A percentile compares a stretch with the other conserved stretches of the same genome.
Evolutionary conservation across 2,329 filamentous ascomycete species (phyloP).

Genomic region (Talaromyces funiculosus): DNA sequence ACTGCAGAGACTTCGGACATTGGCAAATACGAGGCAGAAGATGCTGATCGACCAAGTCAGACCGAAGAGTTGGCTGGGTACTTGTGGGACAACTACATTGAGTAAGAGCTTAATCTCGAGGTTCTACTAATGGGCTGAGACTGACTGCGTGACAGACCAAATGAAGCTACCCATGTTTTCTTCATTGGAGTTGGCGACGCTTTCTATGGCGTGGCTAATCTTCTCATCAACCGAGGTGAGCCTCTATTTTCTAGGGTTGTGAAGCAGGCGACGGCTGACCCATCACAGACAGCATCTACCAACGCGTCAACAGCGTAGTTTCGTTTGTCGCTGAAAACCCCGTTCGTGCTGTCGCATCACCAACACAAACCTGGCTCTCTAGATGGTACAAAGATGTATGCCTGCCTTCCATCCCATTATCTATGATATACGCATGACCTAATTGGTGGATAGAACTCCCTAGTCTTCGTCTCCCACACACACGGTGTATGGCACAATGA

Average conservation of each 20-base stretch:
- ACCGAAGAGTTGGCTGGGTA: conserved; percentile 72
- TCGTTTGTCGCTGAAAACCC: conserved; percentile 73
- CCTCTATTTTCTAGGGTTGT: background rate
- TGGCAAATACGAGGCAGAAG: conserved; percentile 41
- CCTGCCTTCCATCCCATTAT: conserved; percentile 8
- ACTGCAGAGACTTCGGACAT: conserved; percentile 40
- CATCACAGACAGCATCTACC: conserved; percentile 52
- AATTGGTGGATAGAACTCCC: conserved; percentile 51
- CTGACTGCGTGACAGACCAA: conserved; percentile 44
- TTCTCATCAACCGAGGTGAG: conserved; percentile 68
- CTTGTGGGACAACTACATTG: conserved; percentile 95
- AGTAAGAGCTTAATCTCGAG: conserved; percentile 43
- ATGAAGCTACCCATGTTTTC: conserved; percentile 66
- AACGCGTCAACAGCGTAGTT: conserved; percentile 64
- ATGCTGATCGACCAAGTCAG: conserved; percentile 48
- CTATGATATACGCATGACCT: background rate
- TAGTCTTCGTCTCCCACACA: conserved; percentile 68
- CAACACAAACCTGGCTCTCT: conserved; percentile 61
- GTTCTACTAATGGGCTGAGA: background rate
- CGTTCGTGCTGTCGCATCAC: conserved; percentile 72
- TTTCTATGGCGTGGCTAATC: conserved; percentile 73
- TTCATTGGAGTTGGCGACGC: conserved; percentile 87
- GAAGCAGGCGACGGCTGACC: background rate
- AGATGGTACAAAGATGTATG: conserved; percentile 71
- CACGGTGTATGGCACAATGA: conserved; percentile 72